Evolutionary conservation across 306 rosid genomes (phyloP).

Genomic region (Castanea mollissima): DNA sequence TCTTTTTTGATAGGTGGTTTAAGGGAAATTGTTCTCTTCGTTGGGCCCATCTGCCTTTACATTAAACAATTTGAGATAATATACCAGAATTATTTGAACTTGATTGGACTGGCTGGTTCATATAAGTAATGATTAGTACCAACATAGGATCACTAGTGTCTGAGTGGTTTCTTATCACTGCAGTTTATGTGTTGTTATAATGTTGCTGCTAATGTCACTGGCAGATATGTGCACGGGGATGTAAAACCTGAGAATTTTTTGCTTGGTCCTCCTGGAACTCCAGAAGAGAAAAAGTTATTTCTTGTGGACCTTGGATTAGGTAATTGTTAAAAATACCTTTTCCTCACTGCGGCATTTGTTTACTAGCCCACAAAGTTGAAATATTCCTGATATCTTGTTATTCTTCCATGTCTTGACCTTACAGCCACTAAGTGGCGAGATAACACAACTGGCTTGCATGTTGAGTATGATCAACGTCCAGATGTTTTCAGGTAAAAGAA

Average conservation of each 20-base stretch:
- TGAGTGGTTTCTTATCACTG: slow-evolving; percentile 15
- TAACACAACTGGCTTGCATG: slow-evolving; percentile 66
- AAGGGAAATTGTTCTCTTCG: not conserved
- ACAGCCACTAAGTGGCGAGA: slow-evolving; percentile 85
- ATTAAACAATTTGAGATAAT: not conserved
- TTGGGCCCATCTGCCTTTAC: not conserved
- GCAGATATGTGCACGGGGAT: slow-evolving; percentile 92
- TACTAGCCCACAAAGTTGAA: not conserved
- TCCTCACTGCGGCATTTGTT: not conserved
- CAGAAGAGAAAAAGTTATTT: slow-evolving; percentile 75
- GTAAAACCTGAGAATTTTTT: slow-evolving; percentile 96
- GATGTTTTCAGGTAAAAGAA: slow-evolving; percentile 75
- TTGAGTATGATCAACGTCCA: slow-evolving; percentile 90
- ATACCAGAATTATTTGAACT: not conserved
- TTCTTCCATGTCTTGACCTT: slow-evolving; percentile 24
- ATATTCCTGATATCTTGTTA: not conserved
- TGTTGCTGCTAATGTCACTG: not conserved
- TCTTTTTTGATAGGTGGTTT: not conserved
- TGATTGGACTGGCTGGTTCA: not conserved
- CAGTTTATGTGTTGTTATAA: slow-evolving; percentile 10
- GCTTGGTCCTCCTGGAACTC: slow-evolving; percentile 80
- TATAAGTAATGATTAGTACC: not conserved
- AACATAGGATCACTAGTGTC: not conserved
- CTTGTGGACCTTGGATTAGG: slow-evolving; percentile 94
- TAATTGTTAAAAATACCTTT: slow-evolving; percentile 3